Base-by-base conservation (phyloP, 345 rosid genomes). In the Rhizophora apiculata region DNA sequence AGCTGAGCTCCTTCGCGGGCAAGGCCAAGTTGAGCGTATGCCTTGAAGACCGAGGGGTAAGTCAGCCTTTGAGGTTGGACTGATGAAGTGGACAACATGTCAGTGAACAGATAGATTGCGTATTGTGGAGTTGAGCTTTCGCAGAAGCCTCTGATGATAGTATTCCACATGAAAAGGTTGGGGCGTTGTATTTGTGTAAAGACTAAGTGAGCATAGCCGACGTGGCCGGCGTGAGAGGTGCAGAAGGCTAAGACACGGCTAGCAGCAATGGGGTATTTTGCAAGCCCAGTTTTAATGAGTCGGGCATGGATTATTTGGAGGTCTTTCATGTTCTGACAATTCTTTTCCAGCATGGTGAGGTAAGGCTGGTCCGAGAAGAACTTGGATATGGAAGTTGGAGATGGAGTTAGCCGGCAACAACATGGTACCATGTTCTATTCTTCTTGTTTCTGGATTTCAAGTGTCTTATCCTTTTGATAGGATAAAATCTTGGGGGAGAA, bases 31-130 rank as follows among this genome's bases (percentile, higher is more conserved):
- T 73, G 82, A 64, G 86, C 68, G 76, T 71, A 90, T 21, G 92
- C 89, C 82, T 90, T 89, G 6, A 93, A 93, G 24, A 90, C 88
- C 3, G 96, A 89, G 73, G 97, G 97, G 68, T 88, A 93, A 62
- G 96, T 89, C 57, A 87, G 75, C 43, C 85, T 82, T 48, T 83
- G 86, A 0, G 98, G 98, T 52, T 82, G 77, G 56, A 79, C 63
- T 32, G 70, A 65, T 1, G 85, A 73, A 72, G 68, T 34, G n/a
- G 63, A 56, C 70, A 90, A 65, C 96, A 90, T 85, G 18, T 84
- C 81, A 59, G 84, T 57, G 80, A 90, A 89, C 43, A 84, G 66
- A 56, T 75, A 76, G 60, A 93, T 68, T 5, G 96, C 85, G 34
- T 32, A 59, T 53, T 85, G 81, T 2, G 97, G 92, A 20, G 51